Evolutionary conservation across 176 grass and related monocot genomes (phyloP), one percentile per base, ranked within the genome.

Genomic region (Saccharum spontaneum): DNA sequence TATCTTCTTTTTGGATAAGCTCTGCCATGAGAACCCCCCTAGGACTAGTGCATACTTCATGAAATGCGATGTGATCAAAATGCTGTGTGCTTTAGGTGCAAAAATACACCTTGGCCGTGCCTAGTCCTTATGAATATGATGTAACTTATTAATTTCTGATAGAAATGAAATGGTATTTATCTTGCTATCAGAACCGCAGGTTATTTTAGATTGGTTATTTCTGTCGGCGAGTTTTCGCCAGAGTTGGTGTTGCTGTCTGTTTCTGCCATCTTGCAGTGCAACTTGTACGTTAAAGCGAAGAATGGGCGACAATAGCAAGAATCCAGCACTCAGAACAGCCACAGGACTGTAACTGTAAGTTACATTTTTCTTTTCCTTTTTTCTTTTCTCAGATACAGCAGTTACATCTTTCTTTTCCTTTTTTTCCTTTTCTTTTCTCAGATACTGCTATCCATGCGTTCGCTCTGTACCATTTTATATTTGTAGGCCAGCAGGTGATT

Each of bases 51-150:
- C 61, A 79, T 83, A 84, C 79, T 75, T 78, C 40, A 41, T 79
- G 68, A 68, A 67, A 68, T 74, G 74, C 30, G 46, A 41, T 87
- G 79, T 87, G 72, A 87, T 68, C 69, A 46, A 78, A 57, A 73
- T 83, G 67, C 10, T 78, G 73, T 67, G 72, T 69, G 73, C 84
- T 73, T 41, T 16, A 44, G 80, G 80, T 90, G 85, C 36, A 69
- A 90, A 75, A 77, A 50, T 83, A 75, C 89, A 79, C 84, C 72
- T 75, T 78, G 75, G 84, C 74, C 45, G 30, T 79, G 55, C 62
- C 75, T 79, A 83, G 77, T 73, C 80, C 62, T 74, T 71, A 66
- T 82, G 80, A 79, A 68, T 0, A 4, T 33, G 36, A 59, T 79
- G 75, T 77, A 90, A 90, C 31, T 87, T 61, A 37, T 69, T 75